Evolutionary conservation across 129 eudicot genomes (phyloP), one percentile per base, ranked within the genome.

Genomic region (Chrysanthemum seticuspe): DNA sequence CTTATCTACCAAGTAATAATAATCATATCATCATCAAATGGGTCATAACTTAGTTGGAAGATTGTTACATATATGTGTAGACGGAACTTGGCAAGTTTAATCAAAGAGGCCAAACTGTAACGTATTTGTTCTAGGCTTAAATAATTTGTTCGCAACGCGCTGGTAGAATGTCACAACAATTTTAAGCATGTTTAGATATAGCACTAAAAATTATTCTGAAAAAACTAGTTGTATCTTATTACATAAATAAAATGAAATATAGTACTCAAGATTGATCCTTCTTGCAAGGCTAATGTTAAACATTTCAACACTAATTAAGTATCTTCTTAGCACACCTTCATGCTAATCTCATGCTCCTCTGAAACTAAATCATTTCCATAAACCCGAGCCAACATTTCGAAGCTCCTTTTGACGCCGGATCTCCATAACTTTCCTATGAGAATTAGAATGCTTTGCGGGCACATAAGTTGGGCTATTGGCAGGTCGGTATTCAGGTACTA

Each of bases 401-500:
- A 81, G 21, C 64, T 94, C 98, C 74, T 88, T 90, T 56, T 88
- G 99, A 19, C 99, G 73, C 72, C 97, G 83, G 72, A 94, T 91
- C 89, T 90, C 99, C 83, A 94, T 49, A 0, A 94, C 97, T 25
- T 94, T 94, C 70, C 97, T 64, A 77, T 94, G 99, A n/a, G 99
- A 94, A 25, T 94, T 94, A 13, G 99, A 94, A 40, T 94, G 99
- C 78, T 76, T 86, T 0, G 93, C 82, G 54, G 97, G 76, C 62
- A 94, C 77, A 62, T 81, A 94, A 2, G 99, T 90, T 68, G 99
- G 99, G 84, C 99, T 94, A 3, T 93, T 75, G 4, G 99, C 97
- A 58, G 99, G 97, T 70, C 99, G 79, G 83, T 94, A 94, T 64
- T 94, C 99, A 2, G 99, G 99, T 48, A 94, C 99, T 13, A 94